Base-by-base conservation (phyloP, 306 rosid genomes). In the Lathyrus aphaca region DNA sequence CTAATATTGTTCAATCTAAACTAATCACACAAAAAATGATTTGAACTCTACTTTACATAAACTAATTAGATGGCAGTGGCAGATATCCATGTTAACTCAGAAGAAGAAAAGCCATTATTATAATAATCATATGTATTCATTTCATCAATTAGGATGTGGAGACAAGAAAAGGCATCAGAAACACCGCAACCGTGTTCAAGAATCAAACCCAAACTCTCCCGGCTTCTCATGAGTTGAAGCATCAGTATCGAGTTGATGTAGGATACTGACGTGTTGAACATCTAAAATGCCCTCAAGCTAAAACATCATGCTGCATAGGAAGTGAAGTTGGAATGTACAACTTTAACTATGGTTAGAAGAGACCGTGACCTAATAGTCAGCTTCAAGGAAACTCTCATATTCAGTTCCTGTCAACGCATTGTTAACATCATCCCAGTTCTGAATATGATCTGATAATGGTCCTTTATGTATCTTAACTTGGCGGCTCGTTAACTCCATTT, bases 391-490 rank as follows among this genome's bases (percentile, higher is more conserved):
- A 74, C 79, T 82, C 84, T 88, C 91, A 49, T 85, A 94, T 19
- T 70, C 64, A 18, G 97, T 94, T 64, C 92, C 96, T 1, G 48
- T 71, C 21, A 94, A 90, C 4, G 85, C 76, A 74, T 29, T 82
- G 84, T 79, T 88, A 61, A 94, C 96, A 14, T 88, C 97, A 3
- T 88, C 92, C 97, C 97, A 94, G 82, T 94, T 91, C 71, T 53
- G 78, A 69, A 91, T 74, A 79, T 88, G 92, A 29, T 90, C 91
- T 0, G 90, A 85, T 73, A 90, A 21, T 19, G 84, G 80, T 39
- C 97, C 96, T 40, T 78, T 84, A 70, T 87, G 97, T 78, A 94
- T 94, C 82, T 90, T 90, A 37, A 94, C 88, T 65, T 94, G 97
- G 39, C 86, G 86, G 79, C 98, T 94, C 17, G 29, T 82, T 75